Base-by-base conservation (phyloP, 2,329 filamentous ascomycete species). In the Emergomyces africanus region DNA sequence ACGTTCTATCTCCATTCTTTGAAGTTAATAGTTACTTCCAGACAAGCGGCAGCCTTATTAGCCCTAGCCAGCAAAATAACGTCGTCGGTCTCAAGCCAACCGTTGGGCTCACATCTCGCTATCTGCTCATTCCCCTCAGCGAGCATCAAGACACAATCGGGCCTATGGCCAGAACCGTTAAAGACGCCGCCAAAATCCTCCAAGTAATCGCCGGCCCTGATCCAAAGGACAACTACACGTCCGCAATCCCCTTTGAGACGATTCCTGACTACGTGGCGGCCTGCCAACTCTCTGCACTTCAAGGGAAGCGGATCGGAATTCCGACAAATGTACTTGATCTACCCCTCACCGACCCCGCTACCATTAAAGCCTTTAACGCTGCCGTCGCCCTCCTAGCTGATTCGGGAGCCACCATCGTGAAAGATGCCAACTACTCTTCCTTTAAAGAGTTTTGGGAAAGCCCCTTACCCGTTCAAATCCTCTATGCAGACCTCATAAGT, bases 71-170 rank as follows among this genome's bases (percentile, higher is more conserved):
- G 48, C 66, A 73, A 5, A 86, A 82, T 72, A 85, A 85, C 59
- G 68, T 87, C 1, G 84, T 87, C 0, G 85, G 83, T 1, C 83
- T 89, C 68, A 86, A 85, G 67, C 83, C 85, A 0, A 85, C 83
- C 0, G 81, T 87, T 1, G 85, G 85, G 0, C 73, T 88, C 3
- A 86, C 81, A 0, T 84, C 82, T 1, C 74, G 70, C 5, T 64
- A 68, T 46, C 74, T 86, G 4, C 85, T 88, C 1, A 81, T 89
- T 12, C 86, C 87, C 0, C 82, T 89, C 60, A 79, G 75, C 33
- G 73, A 81, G 62, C 79, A 77, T 59, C 79, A 81, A 25, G 80
- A 83, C 62, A 81, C 79, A 1, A 72, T 83, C 10, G 81, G 81
- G 0, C 81, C 81, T 0, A 81, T 84, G 75, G 77, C 81, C 1